Percentiles rank a stretch among this genome's conserved stretches.
These are phyloP conservation scores for Trichoderma koningii DNA, from an alignment of 2,329 filamentous ascomycete species.

Conservation along the genomic window DNA sequence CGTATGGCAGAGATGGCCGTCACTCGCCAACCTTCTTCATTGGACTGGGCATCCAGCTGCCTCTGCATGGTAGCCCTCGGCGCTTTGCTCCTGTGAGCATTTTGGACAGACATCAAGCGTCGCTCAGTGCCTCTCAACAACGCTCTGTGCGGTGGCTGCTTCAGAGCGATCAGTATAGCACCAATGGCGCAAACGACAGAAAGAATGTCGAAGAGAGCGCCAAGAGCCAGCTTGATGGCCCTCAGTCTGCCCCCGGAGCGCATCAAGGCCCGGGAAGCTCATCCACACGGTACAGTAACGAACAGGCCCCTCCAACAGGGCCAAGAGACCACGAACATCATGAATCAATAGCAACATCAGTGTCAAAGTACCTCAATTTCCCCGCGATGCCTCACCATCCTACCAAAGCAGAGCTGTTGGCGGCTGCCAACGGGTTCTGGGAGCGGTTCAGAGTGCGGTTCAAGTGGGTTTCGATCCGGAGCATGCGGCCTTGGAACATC, in stretches of 20 bases:
- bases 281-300: background rate
- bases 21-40: background rate
- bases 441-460: constrained; percentile 86
- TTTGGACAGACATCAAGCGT: constrained; percentile 9
- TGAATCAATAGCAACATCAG: constrained; percentile 52
- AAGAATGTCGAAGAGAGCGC: background rate
- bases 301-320: background rate
- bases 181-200: background rate
- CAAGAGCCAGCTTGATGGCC: background rate
- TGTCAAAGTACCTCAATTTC: constrained; percentile 63
- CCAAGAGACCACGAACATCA: constrained; percentile 17
- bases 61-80: background rate
- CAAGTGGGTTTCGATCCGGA: constrained; percentile 97
- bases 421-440: constrained; percentile 91
- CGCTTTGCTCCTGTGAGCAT: constrained; percentile 7
- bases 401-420: constrained; percentile 88
- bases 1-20: constrained; percentile 2
- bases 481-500: constrained; percentile 88
- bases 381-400: constrained; percentile 80
- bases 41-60: background rate
- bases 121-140: background rate
- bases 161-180: constrained; percentile 20
- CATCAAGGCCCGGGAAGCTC: background rate
- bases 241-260: background rate
- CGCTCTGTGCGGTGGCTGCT: background rate